Percentiles rank a stretch among this genome's conserved stretches.
Evolutionary conservation across 805 yeast species (phyloP).

Genomic region (Candida adriatica): DNA sequence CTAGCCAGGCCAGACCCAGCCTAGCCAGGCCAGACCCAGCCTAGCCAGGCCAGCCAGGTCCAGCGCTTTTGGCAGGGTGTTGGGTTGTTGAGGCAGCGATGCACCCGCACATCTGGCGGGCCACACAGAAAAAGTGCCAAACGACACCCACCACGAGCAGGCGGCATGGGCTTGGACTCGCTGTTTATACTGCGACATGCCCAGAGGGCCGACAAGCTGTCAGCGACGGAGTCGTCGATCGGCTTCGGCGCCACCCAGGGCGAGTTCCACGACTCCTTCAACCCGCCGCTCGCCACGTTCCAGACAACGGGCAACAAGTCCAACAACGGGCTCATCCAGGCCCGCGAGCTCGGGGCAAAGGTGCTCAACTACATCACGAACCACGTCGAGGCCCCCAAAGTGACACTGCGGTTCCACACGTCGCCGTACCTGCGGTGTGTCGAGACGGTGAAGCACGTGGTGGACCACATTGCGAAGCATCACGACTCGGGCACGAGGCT

Average conservation of each 20-base stretch:
- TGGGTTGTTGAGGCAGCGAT: no score
- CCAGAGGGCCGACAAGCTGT: constrained; percentile 22
- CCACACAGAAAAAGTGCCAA: no score
- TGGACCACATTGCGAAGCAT: constrained; percentile 18
- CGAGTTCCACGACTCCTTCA: constrained; percentile 17
- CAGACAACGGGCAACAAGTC: constrained; percentile 21
- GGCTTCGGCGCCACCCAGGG: constrained; percentile 12
- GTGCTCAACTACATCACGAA: constrained; percentile 16
- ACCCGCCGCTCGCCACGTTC: constrained; percentile 23
- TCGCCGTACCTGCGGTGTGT: constrained; percentile 40
- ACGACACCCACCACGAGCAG: no score
- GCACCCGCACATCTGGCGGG: no score
- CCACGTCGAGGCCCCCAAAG: constrained; percentile 11
- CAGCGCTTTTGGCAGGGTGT: no score
- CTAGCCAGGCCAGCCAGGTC: no score
- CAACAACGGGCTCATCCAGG: constrained; percentile 23
- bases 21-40: no score
- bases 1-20: no score
- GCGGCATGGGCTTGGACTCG: constrained; percentile 15
- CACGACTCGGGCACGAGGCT: constrained; percentile 8
- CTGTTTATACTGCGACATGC: constrained; percentile 24
- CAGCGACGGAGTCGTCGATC: constrained; percentile 22
- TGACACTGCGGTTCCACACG: constrained; percentile 26
- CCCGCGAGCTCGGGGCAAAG: constrained; percentile 20
- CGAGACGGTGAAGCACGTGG: constrained; percentile 28